These are phyloP conservation scores for Aspergillus eucalypticola DNA, from an alignment of 2,329 filamentous ascomycete species.

Conservation along the genomic window DNA sequence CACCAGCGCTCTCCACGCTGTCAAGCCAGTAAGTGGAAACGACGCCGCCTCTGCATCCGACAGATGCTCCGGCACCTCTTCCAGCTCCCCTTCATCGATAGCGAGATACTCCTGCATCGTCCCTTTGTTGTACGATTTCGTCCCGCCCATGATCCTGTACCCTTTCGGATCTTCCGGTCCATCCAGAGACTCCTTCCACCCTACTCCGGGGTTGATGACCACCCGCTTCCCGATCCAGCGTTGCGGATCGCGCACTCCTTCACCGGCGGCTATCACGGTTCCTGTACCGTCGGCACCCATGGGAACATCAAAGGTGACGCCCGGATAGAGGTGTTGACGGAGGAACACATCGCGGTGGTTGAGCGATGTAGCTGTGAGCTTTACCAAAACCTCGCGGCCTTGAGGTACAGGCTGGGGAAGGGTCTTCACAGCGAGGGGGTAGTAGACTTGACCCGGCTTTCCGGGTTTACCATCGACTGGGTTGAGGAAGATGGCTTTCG, in stretches of 20 bases:
- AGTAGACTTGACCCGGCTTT: conserved; percentile 67
- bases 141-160: conserved; percentile 53
- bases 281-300: conserved; percentile 83
- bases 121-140: conserved; percentile 64
- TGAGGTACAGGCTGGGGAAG: conserved; percentile 64
- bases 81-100: conserved; percentile 71
- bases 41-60: conserved; percentile 74
- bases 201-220: conserved; percentile 72
- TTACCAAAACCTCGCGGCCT: conserved; percentile 70
- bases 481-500: conserved; percentile 46
- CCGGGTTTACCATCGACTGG: conserved; percentile 65
- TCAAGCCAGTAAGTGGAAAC: conserved; percentile 80
- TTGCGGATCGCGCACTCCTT: conserved; percentile 51
- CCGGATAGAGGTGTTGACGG: conserved; percentile 87
- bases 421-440: conserved; percentile 55
- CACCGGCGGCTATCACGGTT: conserved; percentile 65
- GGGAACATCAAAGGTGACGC: conserved; percentile 74
- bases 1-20: conserved; percentile 82
- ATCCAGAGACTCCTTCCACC: conserved; percentile 70
- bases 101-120: conserved; percentile 73
- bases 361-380: conserved; percentile 75
- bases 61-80: conserved; percentile 73
- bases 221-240: conserved; percentile 67
- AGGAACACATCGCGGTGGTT: conserved; percentile 97
- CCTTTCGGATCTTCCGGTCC: conserved; percentile 68